phyloP scores from a whole-genome alignment of 306 rosid genomes.

The Cicer cuneatum region DNA sequence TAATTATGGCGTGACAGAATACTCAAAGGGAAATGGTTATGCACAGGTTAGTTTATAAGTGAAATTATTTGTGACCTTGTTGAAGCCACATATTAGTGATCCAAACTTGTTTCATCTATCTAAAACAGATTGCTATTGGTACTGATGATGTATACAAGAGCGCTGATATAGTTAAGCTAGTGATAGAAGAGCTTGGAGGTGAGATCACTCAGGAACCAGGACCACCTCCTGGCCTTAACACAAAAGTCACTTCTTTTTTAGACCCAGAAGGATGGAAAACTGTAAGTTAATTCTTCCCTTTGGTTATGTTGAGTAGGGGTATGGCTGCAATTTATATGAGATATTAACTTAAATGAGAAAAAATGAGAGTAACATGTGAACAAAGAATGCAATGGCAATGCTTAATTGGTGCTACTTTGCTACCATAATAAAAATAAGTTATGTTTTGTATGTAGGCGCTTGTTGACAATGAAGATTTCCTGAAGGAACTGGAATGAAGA shows the following conservation, averaged over 20 bases:
- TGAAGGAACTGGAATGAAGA: conserved; percentile 72
- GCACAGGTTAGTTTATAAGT: conserved; percentile 68
- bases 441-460: conserved; percentile 62
- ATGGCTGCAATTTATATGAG: background rate
- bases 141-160: conserved; percentile 96
- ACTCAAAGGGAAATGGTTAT: conserved; percentile 87
- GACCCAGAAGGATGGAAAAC: conserved; percentile 99
- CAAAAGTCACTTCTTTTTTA: conserved; percentile 74
- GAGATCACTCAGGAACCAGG: conserved; percentile 89
- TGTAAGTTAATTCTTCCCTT: conserved; percentile 54
- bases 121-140: conserved; percentile 77
- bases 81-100: conserved; percentile 18
- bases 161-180: conserved; percentile 66
- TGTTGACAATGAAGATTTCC: conserved; percentile 87
- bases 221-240: conserved; percentile 78
- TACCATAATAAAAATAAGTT: conserved; percentile 22
- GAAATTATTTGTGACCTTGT: background rate
- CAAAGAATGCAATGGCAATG: no score
- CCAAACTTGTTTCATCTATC: conserved; percentile 30
- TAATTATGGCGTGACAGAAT: conserved; percentile 85
- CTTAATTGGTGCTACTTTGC: background rate
- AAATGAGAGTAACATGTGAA: no score
- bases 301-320: background rate
- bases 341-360: no score
- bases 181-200: conserved; percentile 89